Conservation (phyloP, 352 stramenopile species). For the Hyphochytrium catenoides region DNA sequence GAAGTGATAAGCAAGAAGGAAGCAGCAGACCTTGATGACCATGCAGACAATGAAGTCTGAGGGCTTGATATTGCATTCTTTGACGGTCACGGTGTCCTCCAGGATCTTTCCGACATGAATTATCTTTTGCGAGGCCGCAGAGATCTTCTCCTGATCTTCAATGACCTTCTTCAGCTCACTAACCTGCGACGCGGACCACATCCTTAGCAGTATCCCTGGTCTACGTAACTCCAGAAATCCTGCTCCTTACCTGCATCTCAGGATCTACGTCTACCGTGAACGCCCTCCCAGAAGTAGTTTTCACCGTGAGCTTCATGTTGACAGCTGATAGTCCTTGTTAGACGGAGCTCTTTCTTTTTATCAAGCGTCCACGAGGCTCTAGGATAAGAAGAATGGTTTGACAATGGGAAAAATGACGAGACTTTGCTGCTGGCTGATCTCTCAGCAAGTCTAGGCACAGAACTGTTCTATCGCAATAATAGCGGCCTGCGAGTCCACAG, state of each 20-base stretch:
- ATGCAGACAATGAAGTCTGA: constrained; percentile 65
- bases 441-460: no score
- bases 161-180: constrained; percentile 32
- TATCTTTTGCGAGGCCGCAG: constrained; percentile 36
- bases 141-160: constrained; percentile 22
- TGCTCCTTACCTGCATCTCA: constrained; percentile 2
- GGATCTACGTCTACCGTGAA: constrained; percentile 38
- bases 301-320: constrained; percentile 57
- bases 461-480: no score
- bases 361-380: no score
- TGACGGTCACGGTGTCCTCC: constrained; percentile 43
- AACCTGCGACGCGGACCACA: constrained; percentile 11
- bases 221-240: constrained; percentile 1
- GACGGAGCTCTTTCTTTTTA: no score
- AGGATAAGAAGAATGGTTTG: no score
- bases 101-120: constrained; percentile 63
- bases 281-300: constrained; percentile 50
- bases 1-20: constrained; percentile 2
- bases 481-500: no score
- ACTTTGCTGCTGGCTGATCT: no score
- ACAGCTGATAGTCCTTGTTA: no score
- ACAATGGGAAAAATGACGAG: no score
- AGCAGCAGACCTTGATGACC: constrained; percentile 20
- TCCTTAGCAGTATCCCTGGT: neutral
- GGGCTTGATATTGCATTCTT: constrained; percentile 28